These are phyloP conservation scores for Entomortierella parvispora DNA, from an alignment of 192 early-diverging fungal species.

Conservation along the genomic window DNA sequence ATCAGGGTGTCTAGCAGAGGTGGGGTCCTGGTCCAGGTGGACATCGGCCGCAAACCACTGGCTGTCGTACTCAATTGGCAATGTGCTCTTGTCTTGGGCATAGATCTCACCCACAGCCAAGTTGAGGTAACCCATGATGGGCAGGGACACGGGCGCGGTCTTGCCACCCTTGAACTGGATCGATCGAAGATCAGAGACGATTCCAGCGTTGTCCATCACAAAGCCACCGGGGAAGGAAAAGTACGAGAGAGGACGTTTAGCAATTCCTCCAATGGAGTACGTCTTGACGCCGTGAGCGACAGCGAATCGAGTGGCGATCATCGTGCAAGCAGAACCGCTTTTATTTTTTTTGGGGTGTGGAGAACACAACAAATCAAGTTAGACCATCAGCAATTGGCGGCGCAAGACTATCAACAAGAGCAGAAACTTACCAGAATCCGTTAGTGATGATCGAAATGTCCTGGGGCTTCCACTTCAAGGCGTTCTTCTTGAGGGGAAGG, in stretches of 20 bases:
- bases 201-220: constrained; percentile 5
- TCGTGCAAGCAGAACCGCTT: constrained; percentile 40
- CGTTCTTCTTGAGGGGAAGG: constrained; percentile 19
- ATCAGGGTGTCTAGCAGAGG: constrained; percentile 43
- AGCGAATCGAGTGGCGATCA: constrained; percentile 39
- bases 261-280: constrained; percentile 46
- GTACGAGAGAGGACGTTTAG: constrained; percentile 36
- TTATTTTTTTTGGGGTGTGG: neutral
- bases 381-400: neutral
- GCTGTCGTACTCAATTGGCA: constrained; percentile 38
- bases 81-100: constrained; percentile 16
- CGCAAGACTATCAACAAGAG: neutral
- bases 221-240: constrained; percentile 51
- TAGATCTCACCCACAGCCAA: constrained; percentile 34
- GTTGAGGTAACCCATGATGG: constrained; percentile 6
- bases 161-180: constrained; percentile 17
- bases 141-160: constrained; percentile 4
- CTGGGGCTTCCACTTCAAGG: constrained; percentile 23
- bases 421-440: constrained; percentile 24
- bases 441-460: constrained; percentile 52
- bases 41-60: constrained; percentile 25
- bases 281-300: constrained; percentile 29
- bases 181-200: constrained; percentile 3
- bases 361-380: neutral
- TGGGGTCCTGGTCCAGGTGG: constrained; percentile 35